Evolutionary conservation across 768 basidiomycete genomes (phyloP).

Genomic region (Mycena pura): DNA sequence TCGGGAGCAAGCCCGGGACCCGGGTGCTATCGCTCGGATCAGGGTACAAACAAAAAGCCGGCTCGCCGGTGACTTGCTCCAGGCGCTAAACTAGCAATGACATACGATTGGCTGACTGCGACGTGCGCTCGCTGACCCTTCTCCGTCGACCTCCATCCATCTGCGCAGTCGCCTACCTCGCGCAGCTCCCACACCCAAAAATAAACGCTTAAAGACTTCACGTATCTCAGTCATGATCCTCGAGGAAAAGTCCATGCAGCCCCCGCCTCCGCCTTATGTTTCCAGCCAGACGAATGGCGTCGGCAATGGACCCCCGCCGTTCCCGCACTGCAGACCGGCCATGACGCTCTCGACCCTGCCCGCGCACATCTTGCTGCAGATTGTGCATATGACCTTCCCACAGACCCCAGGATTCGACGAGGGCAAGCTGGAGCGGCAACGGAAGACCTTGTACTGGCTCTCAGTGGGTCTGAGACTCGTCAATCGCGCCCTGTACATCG

Average conservation of each 20-base stretch:
- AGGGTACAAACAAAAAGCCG: too few relatives aligned
- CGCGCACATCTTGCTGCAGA: constrained; percentile 68
- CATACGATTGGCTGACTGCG: too few relatives aligned
- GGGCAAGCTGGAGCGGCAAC: constrained; percentile 56
- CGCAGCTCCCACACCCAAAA: constrained; percentile 13
- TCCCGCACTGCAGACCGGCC: constrained; percentile 22
- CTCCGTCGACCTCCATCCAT: background rate
- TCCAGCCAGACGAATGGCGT: background rate
- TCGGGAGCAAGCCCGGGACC: too few relatives aligned
- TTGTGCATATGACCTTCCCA: constrained; percentile 73
- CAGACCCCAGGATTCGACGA: constrained; percentile 44
- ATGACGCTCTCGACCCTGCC: constrained; percentile 50
- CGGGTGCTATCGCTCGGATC: too few relatives aligned
- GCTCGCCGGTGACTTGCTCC: too few relatives aligned
- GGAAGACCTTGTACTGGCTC: constrained; percentile 78
- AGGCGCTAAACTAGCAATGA: too few relatives aligned
- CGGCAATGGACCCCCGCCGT: constrained; percentile 31
- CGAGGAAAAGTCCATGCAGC: constrained; percentile 26
- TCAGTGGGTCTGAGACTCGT: constrained; percentile 67
- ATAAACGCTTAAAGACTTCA: constrained; percentile 16
- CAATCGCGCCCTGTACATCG: constrained; percentile 71
- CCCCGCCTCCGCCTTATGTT: constrained; percentile 24
- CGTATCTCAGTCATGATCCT: constrained; percentile 19
- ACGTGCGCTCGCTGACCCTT: too few relatives aligned
- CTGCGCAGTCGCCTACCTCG: constrained; percentile 14